Conservation (phyloP, 78 protist genomes). For the Chrysochromulina tobinii region DNA sequence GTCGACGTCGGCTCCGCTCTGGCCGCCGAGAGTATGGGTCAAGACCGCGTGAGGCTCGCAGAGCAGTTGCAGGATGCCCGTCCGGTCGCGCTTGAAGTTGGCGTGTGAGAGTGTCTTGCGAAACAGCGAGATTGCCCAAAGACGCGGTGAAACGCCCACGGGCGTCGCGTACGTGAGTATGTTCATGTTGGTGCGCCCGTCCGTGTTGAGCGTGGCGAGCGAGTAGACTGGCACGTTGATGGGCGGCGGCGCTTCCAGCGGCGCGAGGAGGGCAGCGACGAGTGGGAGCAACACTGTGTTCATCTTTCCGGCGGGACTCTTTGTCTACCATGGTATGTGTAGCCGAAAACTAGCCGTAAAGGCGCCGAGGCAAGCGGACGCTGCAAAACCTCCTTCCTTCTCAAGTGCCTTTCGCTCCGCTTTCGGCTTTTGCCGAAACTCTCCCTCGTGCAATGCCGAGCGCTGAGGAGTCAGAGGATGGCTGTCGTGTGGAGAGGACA, state of each 20-base stretch:
- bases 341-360: too few relatives aligned
- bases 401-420: too few relatives aligned
- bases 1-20: background rate
- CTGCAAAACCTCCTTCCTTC: too few relatives aligned
- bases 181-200: background rate
- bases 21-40: background rate
- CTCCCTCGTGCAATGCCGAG: too few relatives aligned
- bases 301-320: too few relatives aligned
- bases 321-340: too few relatives aligned
- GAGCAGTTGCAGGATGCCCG: conserved; percentile 4
- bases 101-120: background rate
- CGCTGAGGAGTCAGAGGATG: too few relatives aligned
- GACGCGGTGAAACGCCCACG: background rate
- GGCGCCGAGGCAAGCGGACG: too few relatives aligned
- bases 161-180: conserved; percentile 29
- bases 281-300: too few relatives aligned
- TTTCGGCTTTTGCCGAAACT: too few relatives aligned
- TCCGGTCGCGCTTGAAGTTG: background rate
- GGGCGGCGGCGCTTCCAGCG: background rate
- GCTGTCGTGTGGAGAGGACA: too few relatives aligned
- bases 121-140: background rate
- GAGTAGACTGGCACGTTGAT: background rate
- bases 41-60: background rate
- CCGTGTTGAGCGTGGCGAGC: background rate
- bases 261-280: background rate